Evolutionary conservation across 768 basidiomycete species (phyloP).

Genomic region (Suillus lakei): DNA sequence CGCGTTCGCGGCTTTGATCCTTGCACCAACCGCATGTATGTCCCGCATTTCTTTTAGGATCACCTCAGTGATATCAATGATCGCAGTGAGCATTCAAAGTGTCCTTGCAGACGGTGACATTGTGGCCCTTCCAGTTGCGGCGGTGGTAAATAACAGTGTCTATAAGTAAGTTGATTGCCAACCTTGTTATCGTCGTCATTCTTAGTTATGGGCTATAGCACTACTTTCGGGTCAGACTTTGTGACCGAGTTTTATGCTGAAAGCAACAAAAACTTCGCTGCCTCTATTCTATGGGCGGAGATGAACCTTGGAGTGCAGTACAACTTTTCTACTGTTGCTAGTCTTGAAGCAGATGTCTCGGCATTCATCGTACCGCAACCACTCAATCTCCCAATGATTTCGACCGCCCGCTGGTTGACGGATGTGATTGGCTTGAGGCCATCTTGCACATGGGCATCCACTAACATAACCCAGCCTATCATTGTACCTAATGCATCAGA

Average conservation of each 20-base stretch:
- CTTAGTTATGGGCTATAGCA: slow-evolving; percentile 16
- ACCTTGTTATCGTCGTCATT: background rate
- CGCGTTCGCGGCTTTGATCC: slow-evolving; percentile 18
- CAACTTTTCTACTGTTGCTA: slow-evolving; percentile 18
- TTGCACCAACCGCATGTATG: slow-evolving; percentile 32
- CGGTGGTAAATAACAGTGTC: slow-evolving; percentile 26
- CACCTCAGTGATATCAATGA: background rate
- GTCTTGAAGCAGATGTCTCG: slow-evolving; percentile 17
- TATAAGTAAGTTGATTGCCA: slow-evolving; percentile 24
- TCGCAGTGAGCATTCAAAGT: slow-evolving; percentile 26
- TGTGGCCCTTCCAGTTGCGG: slow-evolving; percentile 28
- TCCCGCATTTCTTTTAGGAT: background rate
- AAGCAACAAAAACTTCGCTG: slow-evolving; percentile 19
- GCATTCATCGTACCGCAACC: slow-evolving; percentile 27
- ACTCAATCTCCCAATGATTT: slow-evolving; percentile 19
- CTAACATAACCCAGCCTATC: slow-evolving; percentile 27
- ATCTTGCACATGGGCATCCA: slow-evolving; percentile 30
- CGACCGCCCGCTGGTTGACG: slow-evolving; percentile 31
- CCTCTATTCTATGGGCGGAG: slow-evolving; percentile 30
- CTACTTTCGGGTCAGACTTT: background rate
- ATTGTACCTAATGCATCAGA: slow-evolving; percentile 21
- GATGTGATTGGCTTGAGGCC: slow-evolving; percentile 34
- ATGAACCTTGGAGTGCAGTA: slow-evolving; percentile 29
- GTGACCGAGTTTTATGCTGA: slow-evolving; percentile 10
- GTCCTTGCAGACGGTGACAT: slow-evolving; percentile 26